Evolutionary conservation across 2,329 filamentous ascomycete genomes (phyloP), one percentile per base, ranked within the genome.

Genomic region (Aaosphaeria arxii): DNA sequence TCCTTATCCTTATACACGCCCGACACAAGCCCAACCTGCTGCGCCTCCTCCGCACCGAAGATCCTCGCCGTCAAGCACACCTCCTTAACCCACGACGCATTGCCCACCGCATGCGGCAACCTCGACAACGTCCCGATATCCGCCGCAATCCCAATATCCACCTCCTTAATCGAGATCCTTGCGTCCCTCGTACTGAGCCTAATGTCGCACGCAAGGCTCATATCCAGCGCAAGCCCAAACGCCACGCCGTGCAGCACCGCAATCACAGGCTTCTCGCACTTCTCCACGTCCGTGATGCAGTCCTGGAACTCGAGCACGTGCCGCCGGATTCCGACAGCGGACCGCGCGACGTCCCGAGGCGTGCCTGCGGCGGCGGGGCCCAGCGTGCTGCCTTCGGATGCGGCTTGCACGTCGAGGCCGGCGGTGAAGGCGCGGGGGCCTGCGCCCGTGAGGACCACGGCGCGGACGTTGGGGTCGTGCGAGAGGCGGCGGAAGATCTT

Each of bases 351-450:
- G 64, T 95, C 90, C 7, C 50, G 44, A 11, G 59, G 55, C 6
- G 48, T 60, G 4, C 57, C 55, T 11, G 47, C 33, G 4, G 57
- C 41, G 17, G 81, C 62, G 1, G 76, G 70, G 32, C 77, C 76
- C 17, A 24, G 17, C 17, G 17, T 24, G 17, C 17, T 24, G n/a
- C n/a, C n/a, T 59, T 82, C 63, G 17, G 78, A 78, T 11, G 87
- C 86, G 6, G 85, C 84, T 63, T 86, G 61, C 5, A 96, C 86
- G 69, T 97, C 92, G 17, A 97, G 76, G 0, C 92, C 92, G 0
- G 89, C 79, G 2, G 88, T 91, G 74, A 96, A 97, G 30, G 89
- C 91, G 57, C 84, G 82, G 40, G 89, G 84, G 38, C 92, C 92
- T 17, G 87, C 86, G 46, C 88, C 91, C 29, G 87, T 89, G 58